Evolutionary conservation across 2,329 filamentous ascomycete species (phyloP).

Genomic region (Amphichorda felina): DNA sequence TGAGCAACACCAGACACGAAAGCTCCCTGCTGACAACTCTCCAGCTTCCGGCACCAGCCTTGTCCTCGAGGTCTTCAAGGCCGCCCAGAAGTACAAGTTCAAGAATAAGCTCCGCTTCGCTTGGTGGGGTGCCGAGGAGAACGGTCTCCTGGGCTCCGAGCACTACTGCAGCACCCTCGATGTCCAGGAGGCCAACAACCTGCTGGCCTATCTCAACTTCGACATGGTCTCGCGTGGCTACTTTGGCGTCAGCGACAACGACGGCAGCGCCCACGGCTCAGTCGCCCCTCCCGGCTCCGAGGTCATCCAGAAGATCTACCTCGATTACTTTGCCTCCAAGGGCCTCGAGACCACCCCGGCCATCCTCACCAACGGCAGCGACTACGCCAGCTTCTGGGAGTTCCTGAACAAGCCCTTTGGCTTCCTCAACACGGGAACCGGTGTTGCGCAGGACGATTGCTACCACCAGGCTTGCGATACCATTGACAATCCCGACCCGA

Average conservation of each 20-base stretch:
- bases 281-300: constrained; percentile 15
- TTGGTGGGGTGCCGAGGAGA: constrained; percentile 35
- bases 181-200: constrained; percentile 16
- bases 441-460: constrained; percentile 26
- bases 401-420: constrained; percentile 37
- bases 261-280: constrained; percentile 20
- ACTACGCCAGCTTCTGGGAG: constrained; percentile 47
- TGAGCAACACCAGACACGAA: no score
- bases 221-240: constrained; percentile 26
- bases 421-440: constrained; percentile 50
- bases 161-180: constrained; percentile 24
- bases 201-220: constrained; percentile 26
- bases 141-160: constrained; percentile 21
- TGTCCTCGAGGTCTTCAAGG: constrained; percentile 27
- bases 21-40: background rate
- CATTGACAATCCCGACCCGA: constrained; percentile 19
- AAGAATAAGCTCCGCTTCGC: constrained; percentile 26
- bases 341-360: constrained; percentile 17
- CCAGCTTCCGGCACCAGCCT: constrained; percentile 21
- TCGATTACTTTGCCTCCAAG: constrained; percentile 17
- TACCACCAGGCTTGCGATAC: constrained; percentile 21
- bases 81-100: constrained; percentile 20
- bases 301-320: constrained; percentile 19
- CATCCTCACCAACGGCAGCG: constrained; percentile 34
- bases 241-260: constrained; percentile 22